A percentile compares a stretch with the other conserved stretches of the same genome.
Evolutionary conservation across 129 eudicot species (phyloP).

Genomic region (Helianthus tuberosus): DNA sequence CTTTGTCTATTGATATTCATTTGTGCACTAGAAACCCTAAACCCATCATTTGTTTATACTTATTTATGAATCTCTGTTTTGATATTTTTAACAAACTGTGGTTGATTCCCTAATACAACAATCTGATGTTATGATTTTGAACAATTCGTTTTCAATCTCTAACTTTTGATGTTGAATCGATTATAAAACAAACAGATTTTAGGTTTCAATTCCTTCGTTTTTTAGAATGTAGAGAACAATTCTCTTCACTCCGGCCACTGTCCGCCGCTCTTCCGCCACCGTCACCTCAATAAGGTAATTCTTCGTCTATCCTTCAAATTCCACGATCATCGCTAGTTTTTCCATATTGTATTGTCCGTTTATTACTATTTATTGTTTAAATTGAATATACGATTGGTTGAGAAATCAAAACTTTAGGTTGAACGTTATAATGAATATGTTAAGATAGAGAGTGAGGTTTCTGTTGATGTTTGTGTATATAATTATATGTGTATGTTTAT

Average conservation of each 20-base stretch:
- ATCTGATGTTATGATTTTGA: no score
- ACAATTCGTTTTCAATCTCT: no score
- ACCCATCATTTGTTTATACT: no score
- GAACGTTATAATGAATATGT: neutral
- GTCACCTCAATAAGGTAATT: slow-evolving; percentile 8
- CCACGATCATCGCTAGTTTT: neutral
- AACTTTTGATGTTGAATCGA: no score
- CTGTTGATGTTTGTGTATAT: neutral
- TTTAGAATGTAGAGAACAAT: no score
- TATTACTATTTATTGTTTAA: neutral
- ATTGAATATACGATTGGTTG: neutral
- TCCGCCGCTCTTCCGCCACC: slow-evolving; percentile 3
- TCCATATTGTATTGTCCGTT: neutral
- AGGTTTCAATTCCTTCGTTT: no score
- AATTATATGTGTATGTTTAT: neutral
- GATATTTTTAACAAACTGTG: no score
- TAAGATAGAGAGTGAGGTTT: neutral
- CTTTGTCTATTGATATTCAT: no score
- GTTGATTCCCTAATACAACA: no score
- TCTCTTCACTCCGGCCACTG: neutral
- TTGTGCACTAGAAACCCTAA: no score
- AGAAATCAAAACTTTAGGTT: neutral
- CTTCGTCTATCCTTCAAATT: neutral
- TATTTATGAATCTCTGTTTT: no score
- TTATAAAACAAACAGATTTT: no score